A percentile compares a stretch with the other conserved stretches of the same genome.
Conservation (phyloP, 352 stramenopile genomes). For the Phytophthora chlamydospora region DNA sequence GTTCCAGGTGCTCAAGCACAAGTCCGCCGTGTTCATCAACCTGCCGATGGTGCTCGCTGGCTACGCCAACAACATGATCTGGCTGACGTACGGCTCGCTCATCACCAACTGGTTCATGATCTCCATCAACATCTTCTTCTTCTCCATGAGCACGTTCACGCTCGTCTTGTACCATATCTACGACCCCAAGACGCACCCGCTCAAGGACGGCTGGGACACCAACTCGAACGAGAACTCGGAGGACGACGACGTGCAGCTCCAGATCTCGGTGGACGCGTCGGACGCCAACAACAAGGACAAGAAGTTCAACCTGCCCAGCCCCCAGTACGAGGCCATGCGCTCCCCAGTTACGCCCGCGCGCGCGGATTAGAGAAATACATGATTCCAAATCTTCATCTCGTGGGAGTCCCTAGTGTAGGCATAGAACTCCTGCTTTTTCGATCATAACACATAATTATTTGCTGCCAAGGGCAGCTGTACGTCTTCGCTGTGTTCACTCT, state of each 20-base stretch:
- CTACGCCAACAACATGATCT: constrained; percentile 54
- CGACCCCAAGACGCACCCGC: constrained; percentile 32
- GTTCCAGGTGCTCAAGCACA: constrained; percentile 48
- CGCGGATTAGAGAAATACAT: constrained; percentile 32
- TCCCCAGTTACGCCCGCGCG: constrained; percentile 19
- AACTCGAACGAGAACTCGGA: constrained; percentile 24
- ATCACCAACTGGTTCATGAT: constrained; percentile 47
- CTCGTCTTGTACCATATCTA: constrained; percentile 39
- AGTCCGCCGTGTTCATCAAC: constrained; percentile 48
- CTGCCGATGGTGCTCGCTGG: constrained; percentile 55
- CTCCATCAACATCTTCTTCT: constrained; percentile 45
- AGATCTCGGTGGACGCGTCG: constrained; percentile 17
- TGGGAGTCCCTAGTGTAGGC: not conserved
- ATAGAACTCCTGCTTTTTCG: too few species aligned
- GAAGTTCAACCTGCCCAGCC: constrained; percentile 18
- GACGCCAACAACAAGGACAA: constrained; percentile 15
- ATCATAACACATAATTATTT: constrained; percentile 11
- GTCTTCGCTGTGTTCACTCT: not conserved
- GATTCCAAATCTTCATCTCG: constrained; percentile 8
- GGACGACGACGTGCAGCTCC: constrained; percentile 22
- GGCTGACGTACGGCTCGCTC: constrained; percentile 51
- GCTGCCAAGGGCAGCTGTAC: not conserved
- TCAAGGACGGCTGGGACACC: constrained; percentile 27
- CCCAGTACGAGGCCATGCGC: constrained; percentile 24
- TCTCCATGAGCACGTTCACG: constrained; percentile 37